Percentiles rank a stretch among this genome's conserved stretches.
Evolutionary conservation across 371 early-diverging fungal species (phyloP).

Genomic region (Mortierella sp.): DNA sequence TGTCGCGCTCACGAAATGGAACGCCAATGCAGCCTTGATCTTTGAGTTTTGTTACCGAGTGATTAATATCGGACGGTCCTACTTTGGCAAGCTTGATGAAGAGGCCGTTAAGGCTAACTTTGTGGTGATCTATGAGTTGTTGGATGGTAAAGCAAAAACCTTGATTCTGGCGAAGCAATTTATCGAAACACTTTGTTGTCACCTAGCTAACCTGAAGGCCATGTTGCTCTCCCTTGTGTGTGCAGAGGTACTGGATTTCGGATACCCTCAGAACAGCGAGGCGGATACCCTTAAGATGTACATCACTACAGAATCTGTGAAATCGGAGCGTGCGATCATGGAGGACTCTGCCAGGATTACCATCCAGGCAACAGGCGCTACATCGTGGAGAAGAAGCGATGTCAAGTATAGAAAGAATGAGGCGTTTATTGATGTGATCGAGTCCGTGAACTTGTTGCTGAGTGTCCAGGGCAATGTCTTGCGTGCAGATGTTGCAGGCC

Average conservation of each 20-base stretch:
- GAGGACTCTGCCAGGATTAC: slow-evolving; percentile 85
- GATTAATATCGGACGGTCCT: slow-evolving; percentile 77
- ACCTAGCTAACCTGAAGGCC: not conserved
- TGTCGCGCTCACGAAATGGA: slow-evolving; percentile 86
- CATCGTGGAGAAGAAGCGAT: slow-evolving; percentile 88
- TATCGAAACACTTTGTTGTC: not conserved
- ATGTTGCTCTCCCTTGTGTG: not conserved
- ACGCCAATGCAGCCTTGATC: slow-evolving; percentile 84
- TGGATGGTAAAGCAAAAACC: slow-evolving; percentile 75
- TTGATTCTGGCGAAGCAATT: not conserved
- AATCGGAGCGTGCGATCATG: slow-evolving; percentile 75
- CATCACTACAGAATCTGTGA: slow-evolving; percentile 89
- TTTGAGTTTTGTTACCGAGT: slow-evolving; percentile 89
- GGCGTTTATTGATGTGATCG: slow-evolving; percentile 91
- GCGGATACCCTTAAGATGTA: slow-evolving; percentile 89
- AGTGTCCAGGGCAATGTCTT: slow-evolving; percentile 79
- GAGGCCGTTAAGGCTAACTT: slow-evolving; percentile 92
- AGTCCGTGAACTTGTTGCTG: slow-evolving; percentile 87
- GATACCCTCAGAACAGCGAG: slow-evolving; percentile 92
- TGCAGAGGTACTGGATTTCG: slow-evolving; percentile 92
- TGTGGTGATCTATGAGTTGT: slow-evolving; percentile 88
- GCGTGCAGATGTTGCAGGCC: slow-evolving; percentile 69
- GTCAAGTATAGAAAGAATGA: slow-evolving; percentile 93
- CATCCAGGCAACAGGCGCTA: slow-evolving; percentile 92
- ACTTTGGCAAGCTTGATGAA: slow-evolving; percentile 92